phyloP scores from a whole-genome alignment of 1,284 basidiomycete genomes.

The Amylostereum areolatum region DNA sequence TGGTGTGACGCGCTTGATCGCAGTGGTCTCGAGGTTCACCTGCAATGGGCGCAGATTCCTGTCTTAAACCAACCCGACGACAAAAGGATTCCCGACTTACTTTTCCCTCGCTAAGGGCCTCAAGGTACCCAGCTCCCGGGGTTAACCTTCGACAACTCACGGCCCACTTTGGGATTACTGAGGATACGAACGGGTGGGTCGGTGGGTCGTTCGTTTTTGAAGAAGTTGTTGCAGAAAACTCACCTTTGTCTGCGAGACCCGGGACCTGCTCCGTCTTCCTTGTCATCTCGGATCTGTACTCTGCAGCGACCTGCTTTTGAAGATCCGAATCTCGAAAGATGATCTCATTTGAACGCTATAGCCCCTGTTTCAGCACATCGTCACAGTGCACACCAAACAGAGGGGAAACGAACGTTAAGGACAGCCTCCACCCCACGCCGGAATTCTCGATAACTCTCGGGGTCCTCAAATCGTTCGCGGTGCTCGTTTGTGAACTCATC shows the following conservation, averaged over 20 bases:
- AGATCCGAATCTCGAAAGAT: not conserved
- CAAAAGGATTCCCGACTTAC: not conserved
- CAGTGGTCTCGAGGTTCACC: slow-evolving; percentile 43
- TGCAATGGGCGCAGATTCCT: slow-evolving; percentile 13
- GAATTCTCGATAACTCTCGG: not conserved
- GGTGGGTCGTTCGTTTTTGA: not conserved
- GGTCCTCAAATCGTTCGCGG: not conserved
- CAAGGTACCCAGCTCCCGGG: slow-evolving; percentile 53
- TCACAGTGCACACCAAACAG: not conserved
- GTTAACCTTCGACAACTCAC: slow-evolving; percentile 49
- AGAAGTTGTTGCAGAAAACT: slow-evolving; percentile 7
- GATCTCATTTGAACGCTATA: not conserved
- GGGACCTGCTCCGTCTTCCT: slow-evolving; percentile 28
- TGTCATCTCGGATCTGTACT: not conserved
- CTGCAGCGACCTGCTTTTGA: not conserved
- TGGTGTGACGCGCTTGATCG: slow-evolving; percentile 41
- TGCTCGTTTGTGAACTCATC: not conserved
- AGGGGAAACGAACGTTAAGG: not conserved
- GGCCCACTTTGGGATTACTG: slow-evolving; percentile 47
- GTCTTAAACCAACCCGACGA: not conserved
- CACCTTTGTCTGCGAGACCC: slow-evolving; percentile 46
- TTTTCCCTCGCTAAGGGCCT: slow-evolving; percentile 33
- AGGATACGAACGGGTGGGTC: not conserved
- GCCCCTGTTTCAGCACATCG: too few relatives aligned
- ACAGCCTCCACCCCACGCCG: not conserved